Evolutionary conservation across 2,329 filamentous ascomycete species (phyloP).

Genomic region (Sarocladiaceae sp.): DNA sequence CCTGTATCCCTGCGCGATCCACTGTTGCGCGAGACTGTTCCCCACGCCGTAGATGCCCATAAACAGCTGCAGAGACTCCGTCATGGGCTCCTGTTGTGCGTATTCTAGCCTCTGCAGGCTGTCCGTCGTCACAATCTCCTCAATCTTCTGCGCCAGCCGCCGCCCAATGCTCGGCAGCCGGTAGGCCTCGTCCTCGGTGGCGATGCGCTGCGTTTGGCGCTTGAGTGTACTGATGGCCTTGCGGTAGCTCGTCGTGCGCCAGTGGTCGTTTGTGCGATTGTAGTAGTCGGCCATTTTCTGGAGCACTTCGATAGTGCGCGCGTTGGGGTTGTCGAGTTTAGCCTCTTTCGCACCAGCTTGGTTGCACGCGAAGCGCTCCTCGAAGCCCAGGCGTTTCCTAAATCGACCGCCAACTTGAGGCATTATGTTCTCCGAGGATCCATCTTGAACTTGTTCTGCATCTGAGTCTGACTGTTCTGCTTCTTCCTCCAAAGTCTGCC

Average conservation of each 20-base stretch:
- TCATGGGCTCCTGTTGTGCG: constrained; percentile 59
- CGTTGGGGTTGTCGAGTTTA: constrained; percentile 59
- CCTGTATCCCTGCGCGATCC: constrained; percentile 68
- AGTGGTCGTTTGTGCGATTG: constrained; percentile 65
- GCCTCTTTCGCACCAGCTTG: constrained; percentile 40
- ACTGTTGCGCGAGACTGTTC: constrained; percentile 60
- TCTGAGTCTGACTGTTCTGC: constrained; percentile 13
- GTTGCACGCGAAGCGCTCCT: constrained; percentile 50
- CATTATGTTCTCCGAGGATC: background rate
- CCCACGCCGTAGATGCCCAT: constrained; percentile 77
- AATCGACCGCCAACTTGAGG: background rate
- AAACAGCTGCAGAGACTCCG: constrained; percentile 62
- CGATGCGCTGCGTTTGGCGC: constrained; percentile 56
- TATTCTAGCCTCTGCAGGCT: constrained; percentile 66
- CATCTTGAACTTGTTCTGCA: constrained; percentile 13
- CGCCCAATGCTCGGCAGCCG: constrained; percentile 62
- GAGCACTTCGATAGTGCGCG: constrained; percentile 66
- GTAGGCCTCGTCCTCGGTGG: constrained; percentile 62
- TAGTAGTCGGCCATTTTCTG: constrained; percentile 78
- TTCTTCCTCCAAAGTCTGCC: constrained; percentile 11
- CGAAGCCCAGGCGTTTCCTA: constrained; percentile 22
- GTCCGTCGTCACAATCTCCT: constrained; percentile 77
- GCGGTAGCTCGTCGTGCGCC: constrained; percentile 70
- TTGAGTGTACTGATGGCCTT: constrained; percentile 69
- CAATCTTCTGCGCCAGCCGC: constrained; percentile 75